Base-by-base conservation (phyloP, 495 filamentous ascomycete genomes). In the Penicillium taxi region DNA sequence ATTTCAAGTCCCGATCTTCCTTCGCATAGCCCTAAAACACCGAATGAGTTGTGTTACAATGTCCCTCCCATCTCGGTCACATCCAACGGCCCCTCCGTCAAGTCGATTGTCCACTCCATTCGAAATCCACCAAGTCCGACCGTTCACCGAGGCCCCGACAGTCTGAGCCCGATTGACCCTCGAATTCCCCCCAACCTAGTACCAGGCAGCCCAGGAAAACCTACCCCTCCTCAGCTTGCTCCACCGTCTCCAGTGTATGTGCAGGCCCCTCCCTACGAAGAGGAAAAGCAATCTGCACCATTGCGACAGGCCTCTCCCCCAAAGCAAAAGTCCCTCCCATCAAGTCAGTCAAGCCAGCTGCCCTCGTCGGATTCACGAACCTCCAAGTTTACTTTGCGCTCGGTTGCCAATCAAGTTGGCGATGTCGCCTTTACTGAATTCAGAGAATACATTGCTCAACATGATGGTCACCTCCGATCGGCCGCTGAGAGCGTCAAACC, bases 401-500 rank as follows among this genome's bases (percentile, higher is more conserved):
- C 55, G 0, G 41, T 65, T 27, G 66, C 66, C 23, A 66, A 53
- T 26, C 62, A 67, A 18, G 44, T 68, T 23, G 71, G 70, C 9
- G 80, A 86, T 25, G 75, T 75, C 31, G 80, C 86, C 0, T 63
- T 89, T 42, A 53, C 68, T 1, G 73, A 80, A 3, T 89, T 94
- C 47, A 72, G 78, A 20, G 40, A 55, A 2, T 78, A 84, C 23
- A 78, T 81, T 13, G 66, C 66, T 21, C 81, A 81, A 52, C 69
- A 86, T 46, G 73, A 74, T 37, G 73, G 74, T 41, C 63, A 86
- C 5, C 85, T 93, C 50, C 63, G 70, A 18, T 56, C 82, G 9
- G 80, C 86, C 30, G 80, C 84, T 2, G 82, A 90, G 48, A 69
- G 74, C 26, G 70, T 74, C n/a, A 75, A 73, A 37, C 77, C 82